These are phyloP conservation scores for Plasmodium sp. DNA, from an alignment of 169 alveolate genomes.

Conservation along the genomic window DNA sequence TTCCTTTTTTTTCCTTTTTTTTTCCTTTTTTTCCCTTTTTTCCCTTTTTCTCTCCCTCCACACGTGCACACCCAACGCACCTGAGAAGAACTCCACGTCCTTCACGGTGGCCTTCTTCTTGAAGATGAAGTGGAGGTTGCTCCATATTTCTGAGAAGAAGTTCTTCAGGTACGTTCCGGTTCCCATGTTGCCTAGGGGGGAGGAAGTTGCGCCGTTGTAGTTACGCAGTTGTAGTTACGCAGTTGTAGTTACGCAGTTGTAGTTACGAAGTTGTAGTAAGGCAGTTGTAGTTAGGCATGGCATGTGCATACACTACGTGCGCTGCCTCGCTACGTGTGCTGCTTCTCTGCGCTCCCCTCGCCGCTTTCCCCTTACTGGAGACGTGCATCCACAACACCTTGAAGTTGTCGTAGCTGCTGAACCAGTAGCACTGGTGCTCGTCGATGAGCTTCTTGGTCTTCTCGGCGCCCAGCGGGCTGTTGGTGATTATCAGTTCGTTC, in stretches of 20 bases:
- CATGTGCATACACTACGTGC: no score
- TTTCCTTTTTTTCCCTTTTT: no score
- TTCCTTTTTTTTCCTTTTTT: not conserved
- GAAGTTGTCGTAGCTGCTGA: slow-evolving; percentile 38
- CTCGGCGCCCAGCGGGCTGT: slow-evolving; percentile 3
- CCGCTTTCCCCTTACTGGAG: slow-evolving; percentile 2
- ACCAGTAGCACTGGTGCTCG: slow-evolving; percentile 40
- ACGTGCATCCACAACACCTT: slow-evolving; percentile 58
- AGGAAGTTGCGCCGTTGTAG: not conserved
- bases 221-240: not conserved
- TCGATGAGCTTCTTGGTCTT: slow-evolving; percentile 15
- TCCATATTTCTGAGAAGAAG: slow-evolving; percentile 62
- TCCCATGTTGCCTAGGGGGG: slow-evolving; percentile 50
- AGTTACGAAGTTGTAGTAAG: no score
- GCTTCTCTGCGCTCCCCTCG: not conserved
- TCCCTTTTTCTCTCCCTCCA: not conserved
- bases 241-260: no score
- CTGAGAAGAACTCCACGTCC: slow-evolving; percentile 32
- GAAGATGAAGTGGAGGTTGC: slow-evolving; percentile 2
- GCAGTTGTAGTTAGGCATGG: no score
- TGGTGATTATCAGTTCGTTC: not conserved
- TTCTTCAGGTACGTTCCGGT: slow-evolving; percentile 44
- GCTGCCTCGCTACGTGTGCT: no score
- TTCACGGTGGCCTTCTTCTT: slow-evolving; percentile 1
- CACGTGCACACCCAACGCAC: not conserved